Evolutionary conservation across 2,329 filamentous ascomycete species (phyloP).

Genomic region (Fusarium odoratissimum): DNA sequence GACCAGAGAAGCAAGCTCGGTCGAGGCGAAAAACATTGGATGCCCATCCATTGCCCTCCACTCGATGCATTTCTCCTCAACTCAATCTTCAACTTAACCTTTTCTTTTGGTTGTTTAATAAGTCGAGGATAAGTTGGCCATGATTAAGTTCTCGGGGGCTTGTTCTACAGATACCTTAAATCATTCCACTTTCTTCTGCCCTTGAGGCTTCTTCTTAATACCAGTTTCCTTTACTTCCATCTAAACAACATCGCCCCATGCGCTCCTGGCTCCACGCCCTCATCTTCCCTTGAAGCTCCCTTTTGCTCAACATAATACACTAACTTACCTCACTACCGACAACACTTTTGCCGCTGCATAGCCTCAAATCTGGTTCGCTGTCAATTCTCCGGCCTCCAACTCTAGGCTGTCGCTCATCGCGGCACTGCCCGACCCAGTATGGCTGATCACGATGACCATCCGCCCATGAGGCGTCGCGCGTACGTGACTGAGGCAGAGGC

Average conservation of each 20-base stretch:
- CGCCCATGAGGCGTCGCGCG: conserved; percentile 44
- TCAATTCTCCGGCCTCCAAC: conserved; percentile 9
- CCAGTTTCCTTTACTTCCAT: conserved; percentile 18
- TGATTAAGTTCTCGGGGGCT: conserved; percentile 9
- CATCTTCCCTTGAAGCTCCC: conserved; percentile 35
- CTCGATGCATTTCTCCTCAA: conserved; percentile 25
- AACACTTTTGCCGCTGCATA: conserved; percentile 37
- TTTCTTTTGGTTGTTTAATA: conserved; percentile 6
- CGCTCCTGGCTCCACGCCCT: conserved; percentile 40
- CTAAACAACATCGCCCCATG: conserved; percentile 32
- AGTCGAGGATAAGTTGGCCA: not conserved
- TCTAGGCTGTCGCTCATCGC: conserved; percentile 21
- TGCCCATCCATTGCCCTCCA: conserved; percentile 3
- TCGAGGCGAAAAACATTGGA: conserved; percentile 23
- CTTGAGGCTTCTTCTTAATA: conserved; percentile 15
- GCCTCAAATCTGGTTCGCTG: conserved; percentile 29
- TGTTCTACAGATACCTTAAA: not conserved
- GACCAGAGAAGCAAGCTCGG: conserved; percentile 4
- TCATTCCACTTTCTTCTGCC: conserved; percentile 13
- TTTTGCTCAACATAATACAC: conserved; percentile 28
- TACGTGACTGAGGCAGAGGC: conserved; percentile 31
- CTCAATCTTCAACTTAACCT: conserved; percentile 19
- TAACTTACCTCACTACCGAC: conserved; percentile 11
- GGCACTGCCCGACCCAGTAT: conserved; percentile 32
- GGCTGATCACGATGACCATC: conserved; percentile 40